Conservation (phyloP, 345 rosid species). For the Syzygium jambos region DNA sequence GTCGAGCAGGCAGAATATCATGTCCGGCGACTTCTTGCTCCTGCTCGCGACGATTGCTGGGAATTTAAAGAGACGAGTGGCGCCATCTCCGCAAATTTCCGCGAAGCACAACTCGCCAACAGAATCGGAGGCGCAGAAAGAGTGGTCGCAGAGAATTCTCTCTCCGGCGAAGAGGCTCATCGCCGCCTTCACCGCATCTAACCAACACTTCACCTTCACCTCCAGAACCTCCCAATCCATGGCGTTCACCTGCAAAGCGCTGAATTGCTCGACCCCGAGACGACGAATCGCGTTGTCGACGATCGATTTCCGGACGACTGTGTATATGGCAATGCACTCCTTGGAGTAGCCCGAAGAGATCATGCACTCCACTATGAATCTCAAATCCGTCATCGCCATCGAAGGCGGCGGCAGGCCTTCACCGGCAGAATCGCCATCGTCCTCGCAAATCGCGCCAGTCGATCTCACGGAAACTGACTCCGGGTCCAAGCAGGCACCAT, state of each 20-base stretch:
- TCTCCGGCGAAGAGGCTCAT: constrained; percentile 55
- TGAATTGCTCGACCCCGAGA: constrained; percentile 46
- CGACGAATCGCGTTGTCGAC: constrained; percentile 55
- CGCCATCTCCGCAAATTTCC: constrained; percentile 59
- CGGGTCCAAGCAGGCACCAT: constrained; percentile 50
- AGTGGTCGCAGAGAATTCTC: constrained; percentile 51
- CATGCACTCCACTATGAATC: constrained; percentile 78
- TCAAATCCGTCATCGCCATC: constrained; percentile 41
- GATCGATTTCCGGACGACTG: constrained; percentile 46
- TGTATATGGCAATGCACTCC: constrained; percentile 53
- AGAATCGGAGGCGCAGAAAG: constrained; percentile 46
- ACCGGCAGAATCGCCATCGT: constrained; percentile 20
- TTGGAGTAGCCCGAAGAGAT: constrained; percentile 56
- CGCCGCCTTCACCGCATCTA: constrained; percentile 43
- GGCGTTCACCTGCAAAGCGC: constrained; percentile 34
- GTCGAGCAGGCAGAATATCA: constrained; percentile 49
- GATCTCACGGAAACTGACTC: constrained; percentile 59
- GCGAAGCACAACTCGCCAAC: constrained; percentile 55
- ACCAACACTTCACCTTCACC: constrained; percentile 44
- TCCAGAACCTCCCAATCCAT: constrained; percentile 54
- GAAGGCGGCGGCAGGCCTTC: constrained; percentile 38
- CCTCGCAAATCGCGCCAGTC: constrained; percentile 21
- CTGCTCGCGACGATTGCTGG: constrained; percentile 40
- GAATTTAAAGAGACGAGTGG: constrained; percentile 39
- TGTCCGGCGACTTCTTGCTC: constrained; percentile 39